Conservation (phyloP, 2,329 filamentous ascomycete genomes). For the Pseudopyricularia javanii region DNA sequence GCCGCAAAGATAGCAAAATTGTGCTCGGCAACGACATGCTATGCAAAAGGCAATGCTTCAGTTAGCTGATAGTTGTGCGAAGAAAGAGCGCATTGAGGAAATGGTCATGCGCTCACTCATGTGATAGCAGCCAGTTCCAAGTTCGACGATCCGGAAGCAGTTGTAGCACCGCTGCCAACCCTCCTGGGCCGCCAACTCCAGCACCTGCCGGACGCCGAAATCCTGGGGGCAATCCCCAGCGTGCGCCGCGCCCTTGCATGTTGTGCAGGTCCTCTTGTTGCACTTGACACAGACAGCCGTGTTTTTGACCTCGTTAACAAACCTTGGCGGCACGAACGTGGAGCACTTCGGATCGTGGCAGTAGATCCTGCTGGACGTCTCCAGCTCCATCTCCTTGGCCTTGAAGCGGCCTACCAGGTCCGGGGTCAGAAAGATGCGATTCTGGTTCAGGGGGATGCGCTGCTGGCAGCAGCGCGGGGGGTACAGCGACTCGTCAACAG, state of each 20-base stretch:
- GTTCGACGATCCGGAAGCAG: slow-evolving; percentile 35
- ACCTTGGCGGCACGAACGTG: slow-evolving; percentile 24
- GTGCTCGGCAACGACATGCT: background rate
- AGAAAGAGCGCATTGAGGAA: background rate
- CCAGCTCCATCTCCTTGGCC: slow-evolving; percentile 30
- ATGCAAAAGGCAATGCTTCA: background rate
- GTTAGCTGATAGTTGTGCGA: background rate
- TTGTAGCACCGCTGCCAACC: slow-evolving; percentile 38
- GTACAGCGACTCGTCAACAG: slow-evolving; percentile 34
- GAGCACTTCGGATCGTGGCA: slow-evolving; percentile 31
- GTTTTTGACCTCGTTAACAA: slow-evolving; percentile 15
- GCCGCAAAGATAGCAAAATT: background rate
- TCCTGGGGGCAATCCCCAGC: slow-evolving; percentile 34
- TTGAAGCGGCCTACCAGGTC: slow-evolving; percentile 21
- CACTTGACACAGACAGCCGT: slow-evolving; percentile 30
- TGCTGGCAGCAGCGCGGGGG: slow-evolving; percentile 37
- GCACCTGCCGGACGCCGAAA: slow-evolving; percentile 20
- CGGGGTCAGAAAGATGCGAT: slow-evolving; percentile 18
- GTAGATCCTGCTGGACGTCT: slow-evolving; percentile 32
- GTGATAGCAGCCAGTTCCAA: slow-evolving; percentile 38
- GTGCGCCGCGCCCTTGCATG: slow-evolving; percentile 36
- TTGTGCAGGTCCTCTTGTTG: slow-evolving; percentile 27
- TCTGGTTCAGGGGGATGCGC: slow-evolving; percentile 21
- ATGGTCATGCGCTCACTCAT: slow-evolving; percentile 31
- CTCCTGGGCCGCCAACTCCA: slow-evolving; percentile 24